phyloP scores from a whole-genome alignment of 768 basidiomycete species.

The Pluteus cervinus region DNA sequence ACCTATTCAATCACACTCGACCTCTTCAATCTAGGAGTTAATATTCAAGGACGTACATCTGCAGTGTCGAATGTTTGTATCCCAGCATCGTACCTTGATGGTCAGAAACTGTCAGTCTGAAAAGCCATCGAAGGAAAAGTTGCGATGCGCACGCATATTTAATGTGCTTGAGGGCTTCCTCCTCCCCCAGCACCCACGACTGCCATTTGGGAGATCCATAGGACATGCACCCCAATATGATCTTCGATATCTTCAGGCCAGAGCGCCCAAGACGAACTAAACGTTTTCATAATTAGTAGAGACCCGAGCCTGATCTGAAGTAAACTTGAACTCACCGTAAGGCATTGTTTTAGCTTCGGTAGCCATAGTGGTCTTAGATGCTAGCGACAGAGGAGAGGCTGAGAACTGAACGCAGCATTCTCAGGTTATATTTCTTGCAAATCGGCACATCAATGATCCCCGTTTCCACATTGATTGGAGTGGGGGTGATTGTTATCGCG shows the following conservation, averaged over 20 bases:
- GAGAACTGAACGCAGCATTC: too few species aligned
- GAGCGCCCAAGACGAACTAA: slow-evolving; percentile 43
- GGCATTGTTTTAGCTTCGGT: slow-evolving; percentile 19
- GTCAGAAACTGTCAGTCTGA: neutral
- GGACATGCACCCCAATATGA: slow-evolving; percentile 62
- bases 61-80: slow-evolving; percentile 60
- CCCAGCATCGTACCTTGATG: slow-evolving; percentile 50
- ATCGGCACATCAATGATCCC: too few species aligned
- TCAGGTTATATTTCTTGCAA: too few species aligned
- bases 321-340: slow-evolving; percentile 15
- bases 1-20: slow-evolving; percentile 24
- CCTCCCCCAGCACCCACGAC: slow-evolving; percentile 38
- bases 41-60: slow-evolving; percentile 21
- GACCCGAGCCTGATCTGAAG: neutral
- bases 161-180: slow-evolving; percentile 48
- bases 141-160: slow-evolving; percentile 32
- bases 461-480: too few species aligned
- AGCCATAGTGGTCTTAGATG: too few species aligned
- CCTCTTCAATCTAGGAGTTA: slow-evolving; percentile 2
- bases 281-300: neutral
- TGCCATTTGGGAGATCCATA: slow-evolving; percentile 51
- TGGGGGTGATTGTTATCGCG: too few species aligned
- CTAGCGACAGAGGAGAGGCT: too few species aligned
- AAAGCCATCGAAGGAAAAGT: neutral
- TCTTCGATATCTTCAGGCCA: slow-evolving; percentile 57